Evolutionary conservation across 768 basidiomycete species (phyloP).

Genomic region (Lactarius vividus): DNA sequence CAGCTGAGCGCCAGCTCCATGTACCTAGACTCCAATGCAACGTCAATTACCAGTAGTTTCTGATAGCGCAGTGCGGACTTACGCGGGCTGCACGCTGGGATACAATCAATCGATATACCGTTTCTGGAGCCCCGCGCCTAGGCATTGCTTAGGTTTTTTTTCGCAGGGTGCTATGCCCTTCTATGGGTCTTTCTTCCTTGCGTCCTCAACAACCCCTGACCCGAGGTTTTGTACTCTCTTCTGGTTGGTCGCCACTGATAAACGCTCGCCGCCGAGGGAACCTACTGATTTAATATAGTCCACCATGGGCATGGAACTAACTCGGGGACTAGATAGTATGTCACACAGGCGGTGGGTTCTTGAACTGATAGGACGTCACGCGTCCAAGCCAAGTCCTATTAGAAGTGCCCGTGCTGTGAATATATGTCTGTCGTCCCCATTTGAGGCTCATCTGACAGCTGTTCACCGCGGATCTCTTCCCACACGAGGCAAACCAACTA

Average conservation of each 20-base stretch:
- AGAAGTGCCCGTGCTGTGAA: neutral
- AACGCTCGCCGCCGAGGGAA: neutral
- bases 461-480: slow-evolving; percentile 2
- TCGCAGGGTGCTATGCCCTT: neutral
- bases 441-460: neutral
- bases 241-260: neutral
- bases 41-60: neutral
- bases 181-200: slow-evolving; percentile 1
- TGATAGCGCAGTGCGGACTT: slow-evolving; percentile 5
- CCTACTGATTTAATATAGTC: neutral
- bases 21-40: slow-evolving; percentile 6
- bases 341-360: neutral
- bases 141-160: neutral
- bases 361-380: neutral
- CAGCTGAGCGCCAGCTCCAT: slow-evolving; percentile 7
- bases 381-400: neutral
- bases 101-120: slow-evolving; percentile 14
- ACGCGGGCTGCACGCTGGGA: slow-evolving; percentile 21
- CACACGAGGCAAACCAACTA: neutral
- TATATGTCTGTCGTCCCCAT: neutral
- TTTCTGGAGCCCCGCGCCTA: slow-evolving; percentile 6
- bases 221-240: neutral
- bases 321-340: neutral
- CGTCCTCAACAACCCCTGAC: neutral
- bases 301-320: no score